Conservation (phyloP, 768 basidiomycete genomes). For the Mrakia hoshinonis region DNA sequence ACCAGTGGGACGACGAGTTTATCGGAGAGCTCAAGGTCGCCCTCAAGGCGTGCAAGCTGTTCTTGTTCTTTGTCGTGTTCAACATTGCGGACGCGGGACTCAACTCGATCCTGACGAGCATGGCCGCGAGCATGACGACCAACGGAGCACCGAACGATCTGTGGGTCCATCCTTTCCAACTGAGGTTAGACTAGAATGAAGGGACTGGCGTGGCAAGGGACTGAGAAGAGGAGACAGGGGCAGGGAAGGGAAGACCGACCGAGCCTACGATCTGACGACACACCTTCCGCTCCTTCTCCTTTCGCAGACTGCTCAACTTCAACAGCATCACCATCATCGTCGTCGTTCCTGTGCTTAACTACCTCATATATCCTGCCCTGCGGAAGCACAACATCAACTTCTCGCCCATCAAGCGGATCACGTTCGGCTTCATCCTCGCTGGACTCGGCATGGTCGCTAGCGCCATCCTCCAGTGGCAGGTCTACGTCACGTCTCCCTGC, state of each 20-base stretch:
- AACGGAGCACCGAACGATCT: conserved; percentile 39
- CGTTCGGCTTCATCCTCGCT: conserved; percentile 26
- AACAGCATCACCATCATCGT: conserved; percentile 34
- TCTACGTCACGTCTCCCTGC: conserved; percentile 38
- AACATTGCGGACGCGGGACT: conserved; percentile 35
- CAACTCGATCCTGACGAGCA: background rate
- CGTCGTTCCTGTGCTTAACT: conserved; percentile 35
- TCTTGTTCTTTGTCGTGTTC: conserved; percentile 38
- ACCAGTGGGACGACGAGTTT: conserved; percentile 40
- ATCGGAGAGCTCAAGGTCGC: conserved; percentile 38
- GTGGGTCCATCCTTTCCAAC: too few relatives aligned
- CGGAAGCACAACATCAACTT: conserved; percentile 33
- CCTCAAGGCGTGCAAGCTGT: conserved; percentile 36
- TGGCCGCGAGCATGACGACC: conserved; percentile 33
- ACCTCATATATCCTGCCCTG: conserved; percentile 36
- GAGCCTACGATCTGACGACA: too few relatives aligned
- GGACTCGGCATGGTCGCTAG: background rate
- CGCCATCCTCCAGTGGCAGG: conserved; percentile 39
- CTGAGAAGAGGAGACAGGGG: too few relatives aligned
- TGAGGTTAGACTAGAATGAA: too few relatives aligned
- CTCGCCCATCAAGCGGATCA: conserved; percentile 34
- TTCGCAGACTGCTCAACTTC: conserved; percentile 33
- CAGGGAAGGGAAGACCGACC: too few relatives aligned
- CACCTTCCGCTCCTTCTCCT: too few relatives aligned
- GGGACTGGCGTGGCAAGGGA: too few relatives aligned